Conservation (phyloP, 1,139 yeast genomes). For the Meyerozyma carpophila region DNA sequence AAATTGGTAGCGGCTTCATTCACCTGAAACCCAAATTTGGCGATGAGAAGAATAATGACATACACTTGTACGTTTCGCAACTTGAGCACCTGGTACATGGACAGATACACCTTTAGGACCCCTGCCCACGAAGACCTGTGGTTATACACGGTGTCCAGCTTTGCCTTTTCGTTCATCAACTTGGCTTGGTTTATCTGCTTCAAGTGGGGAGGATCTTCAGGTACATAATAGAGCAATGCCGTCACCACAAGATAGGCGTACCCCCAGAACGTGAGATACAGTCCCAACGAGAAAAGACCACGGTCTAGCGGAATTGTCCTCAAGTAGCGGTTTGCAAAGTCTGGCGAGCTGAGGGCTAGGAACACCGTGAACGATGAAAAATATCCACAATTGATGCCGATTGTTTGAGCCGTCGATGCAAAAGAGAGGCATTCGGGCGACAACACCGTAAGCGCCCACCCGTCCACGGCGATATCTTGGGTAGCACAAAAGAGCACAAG, state of each 20-base stretch:
- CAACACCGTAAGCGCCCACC: slow-evolving; percentile 92
- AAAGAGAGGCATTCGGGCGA: slow-evolving; percentile 77
- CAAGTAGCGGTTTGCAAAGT: slow-evolving; percentile 82
- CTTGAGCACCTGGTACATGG: slow-evolving; percentile 74
- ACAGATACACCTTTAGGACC: slow-evolving; percentile 51
- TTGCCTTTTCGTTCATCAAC: slow-evolving; percentile 28
- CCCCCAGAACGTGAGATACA: slow-evolving; percentile 78
- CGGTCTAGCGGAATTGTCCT: slow-evolving; percentile 52
- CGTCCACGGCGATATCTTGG: slow-evolving; percentile 98
- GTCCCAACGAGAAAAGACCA: slow-evolving; percentile 70
- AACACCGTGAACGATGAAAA: slow-evolving; percentile 88
- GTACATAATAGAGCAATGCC: slow-evolving; percentile 49
- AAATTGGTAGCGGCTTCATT: slow-evolving; percentile 94
- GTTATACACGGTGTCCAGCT: slow-evolving; percentile 20
- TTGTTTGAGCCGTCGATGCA: slow-evolving; percentile 96
- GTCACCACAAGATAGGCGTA: slow-evolving; percentile 67
- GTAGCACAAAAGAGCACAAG: slow-evolving; percentile 91
- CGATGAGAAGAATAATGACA: slow-evolving; percentile 66
- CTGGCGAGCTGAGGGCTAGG: slow-evolving; percentile 85
- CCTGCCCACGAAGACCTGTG: slow-evolving; percentile 14
- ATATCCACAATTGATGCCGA: slow-evolving; percentile 91
- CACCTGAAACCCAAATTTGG: slow-evolving; percentile 91
- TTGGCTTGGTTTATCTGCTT: slow-evolving; percentile 34
- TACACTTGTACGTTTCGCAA: slow-evolving; percentile 74
- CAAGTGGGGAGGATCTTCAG: slow-evolving; percentile 61